A percentile compares a stretch with the other conserved stretches of the same genome.
phyloP scores from a whole-genome alignment of 2,329 filamentous ascomycete species.

The Venturia oleaginea region DNA sequence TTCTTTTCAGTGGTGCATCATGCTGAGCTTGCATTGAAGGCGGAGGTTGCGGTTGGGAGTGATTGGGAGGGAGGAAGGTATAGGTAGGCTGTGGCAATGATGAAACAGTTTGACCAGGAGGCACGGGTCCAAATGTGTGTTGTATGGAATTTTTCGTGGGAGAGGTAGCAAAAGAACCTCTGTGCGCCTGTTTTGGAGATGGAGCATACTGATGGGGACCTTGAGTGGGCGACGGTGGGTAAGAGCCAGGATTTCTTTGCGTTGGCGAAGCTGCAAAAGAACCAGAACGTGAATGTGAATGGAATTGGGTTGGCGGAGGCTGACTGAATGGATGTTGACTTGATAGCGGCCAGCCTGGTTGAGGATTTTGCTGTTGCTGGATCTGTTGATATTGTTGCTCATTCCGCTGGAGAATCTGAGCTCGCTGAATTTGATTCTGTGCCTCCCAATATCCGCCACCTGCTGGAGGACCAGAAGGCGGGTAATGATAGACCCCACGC shows the following conservation, averaged over 20 bases:
- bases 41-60: not conserved
- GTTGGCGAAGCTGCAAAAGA: conserved; percentile 4
- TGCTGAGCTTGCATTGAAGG: conserved; percentile 4
- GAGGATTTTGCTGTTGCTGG: conserved; percentile 3
- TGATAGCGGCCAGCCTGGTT: not conserved
- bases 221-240: not conserved
- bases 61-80: not conserved
- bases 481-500: not conserved
- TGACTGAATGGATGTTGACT: conserved; percentile 5
- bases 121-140: not conserved
- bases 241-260: not conserved
- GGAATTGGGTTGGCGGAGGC: not conserved
- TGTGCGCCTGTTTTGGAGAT: not conserved
- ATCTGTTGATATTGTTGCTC: conserved; percentile 4
- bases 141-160: not conserved
- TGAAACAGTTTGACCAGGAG: not conserved
- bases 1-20: conserved; percentile 1
- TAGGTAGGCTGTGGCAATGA: not conserved
- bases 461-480: conserved; percentile 5
- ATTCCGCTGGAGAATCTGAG: not conserved
- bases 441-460: not conserved
- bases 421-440: conserved; percentile 3
- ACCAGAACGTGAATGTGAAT: not conserved
- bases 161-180: not conserved
- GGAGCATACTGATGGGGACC: not conserved